Base-by-base conservation (phyloP, 352 stramenopile species). In the Blastocystis sp. region DNA sequence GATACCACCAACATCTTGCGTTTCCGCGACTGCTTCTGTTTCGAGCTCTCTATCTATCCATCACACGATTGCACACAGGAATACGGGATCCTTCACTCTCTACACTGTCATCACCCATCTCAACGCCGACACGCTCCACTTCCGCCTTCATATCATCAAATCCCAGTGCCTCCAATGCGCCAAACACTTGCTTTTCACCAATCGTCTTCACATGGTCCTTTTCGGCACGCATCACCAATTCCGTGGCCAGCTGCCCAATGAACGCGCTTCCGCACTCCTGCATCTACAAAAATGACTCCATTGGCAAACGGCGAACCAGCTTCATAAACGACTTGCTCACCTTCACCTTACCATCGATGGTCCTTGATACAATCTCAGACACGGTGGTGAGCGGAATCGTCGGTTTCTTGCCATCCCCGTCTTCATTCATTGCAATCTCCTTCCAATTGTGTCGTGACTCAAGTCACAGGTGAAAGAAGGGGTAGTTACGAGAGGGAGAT, bases 281-380 rank as follows among this genome's bases (percentile, higher is more conserved):
- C 56, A 84, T 84, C 74, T 84, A 69, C 28, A n/a, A 4, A 65
- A 38, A n/a, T 53, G 52, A 45, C 48, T 56, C 40, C 3, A n/a
- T 23, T 40, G 11, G 1, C 34, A 11, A 0, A 84, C 23, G 34
- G 2, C 38, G 19, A 59, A 84, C 74, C 5, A 84, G 17, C 43
- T 84, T 84, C 4, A 84, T 59, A 56, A 84, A 84, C n/a, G 74
- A 84, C 23, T 84, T 84, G 60, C 74, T 84, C 11, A 38, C 38
- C 48, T 84, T 84, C 23, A 84, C 56, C 11, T 52, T 84, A 38
- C 56, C 74, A 67, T 64, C 74, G 9, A 67, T 11, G 19, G 56
- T 48, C 3, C 66, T 48, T 21, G 34, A 48, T 5, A 84, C 43
- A n/a, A 84, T 84, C 11, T 28, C 52, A 21, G 65, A 69, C 0